These are phyloP conservation scores for Chimonanthus salicifolius DNA, from an alignment of 164 flowering plant species.

Conservation along the genomic window DNA sequence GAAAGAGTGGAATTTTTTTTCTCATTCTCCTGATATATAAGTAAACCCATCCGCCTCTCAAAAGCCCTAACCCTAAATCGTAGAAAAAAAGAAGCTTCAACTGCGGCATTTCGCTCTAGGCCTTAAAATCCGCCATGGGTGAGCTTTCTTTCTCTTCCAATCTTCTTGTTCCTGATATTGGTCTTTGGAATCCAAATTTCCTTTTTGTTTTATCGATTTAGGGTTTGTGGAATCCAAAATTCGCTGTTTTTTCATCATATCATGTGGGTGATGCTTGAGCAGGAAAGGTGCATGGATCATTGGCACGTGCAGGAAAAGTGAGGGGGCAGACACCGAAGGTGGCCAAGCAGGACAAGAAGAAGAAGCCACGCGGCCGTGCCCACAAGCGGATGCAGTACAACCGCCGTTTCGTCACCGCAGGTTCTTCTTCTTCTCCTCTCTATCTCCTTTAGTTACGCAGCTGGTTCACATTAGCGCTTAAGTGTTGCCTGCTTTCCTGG, in stretches of 20 bases:
- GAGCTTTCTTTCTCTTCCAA: not conserved
- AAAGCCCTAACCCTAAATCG: no score
- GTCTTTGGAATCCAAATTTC: not conserved
- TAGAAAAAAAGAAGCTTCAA: not conserved
- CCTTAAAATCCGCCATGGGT: conserved; percentile 6
- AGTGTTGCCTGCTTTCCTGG: no score
- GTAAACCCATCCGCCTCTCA: no score
- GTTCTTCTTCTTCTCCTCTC: conserved; percentile 21
- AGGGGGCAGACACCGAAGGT: conserved; percentile 91
- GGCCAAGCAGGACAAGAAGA: conserved; percentile 93
- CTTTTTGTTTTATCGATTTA: not conserved
- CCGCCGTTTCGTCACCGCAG: conserved; percentile 90
- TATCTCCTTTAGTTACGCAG: not conserved
- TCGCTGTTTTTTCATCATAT: not conserved
- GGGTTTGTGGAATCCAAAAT: not conserved
- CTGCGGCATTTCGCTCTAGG: not conserved
- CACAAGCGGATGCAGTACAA: conserved; percentile 93
- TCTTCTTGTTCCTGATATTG: no score
- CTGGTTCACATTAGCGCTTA: not conserved
- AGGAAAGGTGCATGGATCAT: conserved; percentile 90
- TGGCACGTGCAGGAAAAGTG: conserved; percentile 95
- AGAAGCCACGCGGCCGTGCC: conserved; percentile 88
- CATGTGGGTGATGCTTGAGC: conserved; percentile 2
- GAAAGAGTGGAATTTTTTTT: no score
- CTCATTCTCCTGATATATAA: no score